phyloP scores from a whole-genome alignment of 192 early-diverging fungal species.

The Coemansia sp. region DNA sequence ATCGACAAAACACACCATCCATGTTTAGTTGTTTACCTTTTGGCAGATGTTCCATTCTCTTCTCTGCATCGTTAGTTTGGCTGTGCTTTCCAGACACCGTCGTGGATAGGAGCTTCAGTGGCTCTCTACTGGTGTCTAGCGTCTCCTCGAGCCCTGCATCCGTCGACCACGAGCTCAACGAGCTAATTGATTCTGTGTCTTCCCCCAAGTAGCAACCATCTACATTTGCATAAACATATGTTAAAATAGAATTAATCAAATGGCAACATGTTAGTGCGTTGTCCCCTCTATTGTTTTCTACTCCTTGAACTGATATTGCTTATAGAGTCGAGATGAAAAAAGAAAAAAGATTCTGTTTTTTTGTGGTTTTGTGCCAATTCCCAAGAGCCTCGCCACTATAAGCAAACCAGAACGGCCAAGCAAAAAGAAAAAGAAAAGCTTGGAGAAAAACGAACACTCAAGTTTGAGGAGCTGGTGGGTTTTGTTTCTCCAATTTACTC shows the following conservation, averaged over 20 bases:
- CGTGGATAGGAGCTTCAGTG: neutral
- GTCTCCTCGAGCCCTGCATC: constrained; percentile 14
- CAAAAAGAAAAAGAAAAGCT: neutral
- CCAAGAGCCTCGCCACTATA: neutral
- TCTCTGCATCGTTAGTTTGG: neutral
- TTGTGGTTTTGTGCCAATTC: neutral
- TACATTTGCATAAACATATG: neutral
- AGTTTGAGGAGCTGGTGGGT: too few relatives aligned
- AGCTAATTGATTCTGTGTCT: constrained; percentile 22
- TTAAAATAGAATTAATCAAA: neutral
- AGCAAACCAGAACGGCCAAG: neutral
- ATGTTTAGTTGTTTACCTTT: neutral
- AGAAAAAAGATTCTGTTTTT: neutral
- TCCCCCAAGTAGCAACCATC: constrained; percentile 5
- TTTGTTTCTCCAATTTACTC: too few relatives aligned
- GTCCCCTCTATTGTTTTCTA: neutral
- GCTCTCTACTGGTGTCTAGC: neutral
- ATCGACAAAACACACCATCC: neutral
- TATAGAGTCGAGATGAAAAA: constrained; percentile 3
- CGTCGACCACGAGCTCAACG: constrained; percentile 37
- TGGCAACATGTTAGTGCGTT: neutral
- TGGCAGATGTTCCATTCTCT: neutral
- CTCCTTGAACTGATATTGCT: neutral
- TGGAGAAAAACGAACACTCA: neutral
- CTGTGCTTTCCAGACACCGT: neutral